phyloP scores from a whole-genome alignment of 129 eudicot genomes.

The Pittosporum tobira region DNA sequence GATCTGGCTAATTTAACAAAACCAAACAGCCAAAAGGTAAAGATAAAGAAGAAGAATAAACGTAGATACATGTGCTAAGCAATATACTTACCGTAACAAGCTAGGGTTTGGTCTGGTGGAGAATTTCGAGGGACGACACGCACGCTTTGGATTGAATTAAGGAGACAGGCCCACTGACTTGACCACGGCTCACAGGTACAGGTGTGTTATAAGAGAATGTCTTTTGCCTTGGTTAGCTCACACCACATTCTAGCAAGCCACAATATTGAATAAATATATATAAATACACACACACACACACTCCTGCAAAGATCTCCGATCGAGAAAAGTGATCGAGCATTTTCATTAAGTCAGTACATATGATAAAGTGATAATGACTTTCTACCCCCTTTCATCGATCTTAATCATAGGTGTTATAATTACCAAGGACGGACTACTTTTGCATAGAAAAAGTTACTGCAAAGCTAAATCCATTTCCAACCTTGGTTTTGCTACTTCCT shows the following conservation, averaged over 20 bases:
- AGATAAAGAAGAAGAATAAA: slow-evolving; percentile 18
- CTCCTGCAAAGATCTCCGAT: slow-evolving; percentile 5
- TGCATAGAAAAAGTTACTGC: slow-evolving; percentile 2
- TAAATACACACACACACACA: too few relatives aligned
- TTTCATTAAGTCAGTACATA: slow-evolving; percentile 7
- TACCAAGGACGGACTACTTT: slow-evolving; percentile 2
- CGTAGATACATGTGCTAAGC: slow-evolving; percentile 48
- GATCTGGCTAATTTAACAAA: not conserved
- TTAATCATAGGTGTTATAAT: slow-evolving; percentile 40
- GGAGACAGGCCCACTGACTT: slow-evolving; percentile 69
- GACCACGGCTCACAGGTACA: slow-evolving; percentile 31
- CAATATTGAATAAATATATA: too few relatives aligned
- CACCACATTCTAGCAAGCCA: not conserved
- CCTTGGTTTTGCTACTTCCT: not conserved
- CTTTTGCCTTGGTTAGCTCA: slow-evolving; percentile 17
- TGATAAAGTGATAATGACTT: slow-evolving; percentile 3
- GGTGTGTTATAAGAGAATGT: slow-evolving; percentile 37
- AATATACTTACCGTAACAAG: too few relatives aligned
- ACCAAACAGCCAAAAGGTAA: not conserved
- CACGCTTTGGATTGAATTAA: slow-evolving; percentile 79
- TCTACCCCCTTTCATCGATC: slow-evolving; percentile 13
- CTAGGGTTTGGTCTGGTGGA: slow-evolving; percentile 5
- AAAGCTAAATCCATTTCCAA: not conserved
- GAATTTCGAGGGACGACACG: slow-evolving; percentile 41
- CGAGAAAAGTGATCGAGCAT: slow-evolving; percentile 8